A percentile compares a stretch with the other conserved stretches of the same genome.
Evolutionary conservation across 148 eudicot genomes (phyloP).

Genomic region (Cornus suecica): DNA sequence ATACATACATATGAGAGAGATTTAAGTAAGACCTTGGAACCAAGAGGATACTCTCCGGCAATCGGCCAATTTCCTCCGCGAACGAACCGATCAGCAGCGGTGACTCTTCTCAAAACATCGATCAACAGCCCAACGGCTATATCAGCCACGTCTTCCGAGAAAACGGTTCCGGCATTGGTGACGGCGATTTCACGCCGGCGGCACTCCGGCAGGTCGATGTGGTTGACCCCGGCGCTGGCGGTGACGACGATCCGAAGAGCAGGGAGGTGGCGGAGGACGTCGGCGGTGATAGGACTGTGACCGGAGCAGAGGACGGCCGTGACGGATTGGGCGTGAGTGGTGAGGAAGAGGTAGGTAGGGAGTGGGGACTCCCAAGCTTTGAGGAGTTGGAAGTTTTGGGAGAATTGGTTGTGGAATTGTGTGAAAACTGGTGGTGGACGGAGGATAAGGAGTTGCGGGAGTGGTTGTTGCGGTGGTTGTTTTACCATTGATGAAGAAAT

Average conservation of each 20-base stretch:
- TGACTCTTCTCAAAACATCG: slow-evolving; percentile 50
- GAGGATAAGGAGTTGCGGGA: slow-evolving; percentile 32
- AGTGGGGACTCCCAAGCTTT: slow-evolving; percentile 51
- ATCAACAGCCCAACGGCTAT: slow-evolving; percentile 47
- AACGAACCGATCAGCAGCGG: slow-evolving; percentile 50
- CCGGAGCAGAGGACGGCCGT: slow-evolving; percentile 31
- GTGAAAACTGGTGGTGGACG: slow-evolving; percentile 41
- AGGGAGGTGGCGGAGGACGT: slow-evolving; percentile 39
- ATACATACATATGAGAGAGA: too few species aligned
- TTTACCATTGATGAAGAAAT: neutral
- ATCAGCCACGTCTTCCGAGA: slow-evolving; percentile 60
- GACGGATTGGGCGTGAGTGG: slow-evolving; percentile 26
- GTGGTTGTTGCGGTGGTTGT: neutral
- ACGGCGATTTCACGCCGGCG: slow-evolving; percentile 57
- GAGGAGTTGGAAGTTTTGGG: slow-evolving; percentile 36
- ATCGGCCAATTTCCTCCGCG: slow-evolving; percentile 39
- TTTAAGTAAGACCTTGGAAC: slow-evolving; percentile 21
- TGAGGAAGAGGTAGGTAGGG: slow-evolving; percentile 31
- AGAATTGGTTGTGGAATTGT: slow-evolving; percentile 20
- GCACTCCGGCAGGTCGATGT: slow-evolving; percentile 64
- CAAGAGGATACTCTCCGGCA: slow-evolving; percentile 26
- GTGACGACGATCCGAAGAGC: slow-evolving; percentile 45
- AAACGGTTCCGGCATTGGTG: slow-evolving; percentile 30
- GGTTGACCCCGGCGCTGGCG: slow-evolving; percentile 49
- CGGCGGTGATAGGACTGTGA: slow-evolving; percentile 19